phyloP scores from a whole-genome alignment of 345 rosid genomes.

The Bruguiera sexangula region DNA sequence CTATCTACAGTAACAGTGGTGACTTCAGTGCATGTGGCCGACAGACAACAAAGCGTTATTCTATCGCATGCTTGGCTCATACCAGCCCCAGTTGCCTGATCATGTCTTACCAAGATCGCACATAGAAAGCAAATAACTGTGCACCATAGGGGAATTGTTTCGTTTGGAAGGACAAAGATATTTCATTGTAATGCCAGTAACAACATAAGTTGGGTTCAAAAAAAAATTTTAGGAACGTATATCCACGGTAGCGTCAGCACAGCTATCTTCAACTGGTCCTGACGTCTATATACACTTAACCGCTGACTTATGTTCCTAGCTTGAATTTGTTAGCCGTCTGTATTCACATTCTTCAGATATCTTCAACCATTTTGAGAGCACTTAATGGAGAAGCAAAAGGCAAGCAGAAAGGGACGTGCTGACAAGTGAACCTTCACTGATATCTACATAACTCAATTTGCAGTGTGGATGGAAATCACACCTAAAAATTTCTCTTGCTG shows the following conservation, averaged over 20 bases:
- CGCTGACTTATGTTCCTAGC: constrained; percentile 13
- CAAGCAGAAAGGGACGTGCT: neutral
- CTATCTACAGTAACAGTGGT: neutral
- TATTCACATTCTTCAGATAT: constrained; percentile 10
- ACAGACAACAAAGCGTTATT: constrained; percentile 25
- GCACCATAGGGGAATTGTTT: neutral
- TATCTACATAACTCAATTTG: constrained; percentile 43
- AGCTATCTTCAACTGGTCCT: constrained; percentile 51
- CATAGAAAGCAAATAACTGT: neutral
- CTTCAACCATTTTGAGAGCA: constrained; percentile 1
- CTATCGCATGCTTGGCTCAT: constrained; percentile 28
- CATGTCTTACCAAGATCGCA: neutral
- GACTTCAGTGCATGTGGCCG: neutral
- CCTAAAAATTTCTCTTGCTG: constrained; percentile 75
- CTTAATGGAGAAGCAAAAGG: neutral
- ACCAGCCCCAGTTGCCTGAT: constrained; percentile 22
- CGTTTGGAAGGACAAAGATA: neutral
- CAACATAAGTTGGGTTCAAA: neutral
- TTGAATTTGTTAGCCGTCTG: constrained; percentile 9
- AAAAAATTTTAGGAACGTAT: constrained; percentile 16
- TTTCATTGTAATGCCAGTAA: constrained; percentile 19
- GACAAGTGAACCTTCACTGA: neutral
- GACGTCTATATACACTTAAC: constrained; percentile 26
- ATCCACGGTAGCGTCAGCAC: constrained; percentile 20
- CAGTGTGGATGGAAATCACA: constrained; percentile 65